These are phyloP conservation scores for Acidiella bohemica DNA, from an alignment of 495 filamentous ascomycete species.

Conservation along the genomic window DNA sequence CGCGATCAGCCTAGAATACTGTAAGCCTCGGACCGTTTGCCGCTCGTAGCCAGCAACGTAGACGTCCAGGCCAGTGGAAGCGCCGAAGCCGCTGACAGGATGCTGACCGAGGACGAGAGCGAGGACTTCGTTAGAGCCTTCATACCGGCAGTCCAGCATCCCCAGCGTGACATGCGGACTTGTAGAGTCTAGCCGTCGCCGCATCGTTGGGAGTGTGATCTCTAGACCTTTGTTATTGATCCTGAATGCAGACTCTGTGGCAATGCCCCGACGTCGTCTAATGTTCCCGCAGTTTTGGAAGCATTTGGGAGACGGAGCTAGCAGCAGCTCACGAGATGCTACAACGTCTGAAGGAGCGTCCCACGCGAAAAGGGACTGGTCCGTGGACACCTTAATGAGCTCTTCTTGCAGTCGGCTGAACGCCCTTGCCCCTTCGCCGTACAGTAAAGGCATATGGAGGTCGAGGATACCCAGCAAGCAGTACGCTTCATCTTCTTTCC, in stretches of 20 bases:
- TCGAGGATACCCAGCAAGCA: slow-evolving; percentile 10
- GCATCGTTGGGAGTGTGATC: not conserved
- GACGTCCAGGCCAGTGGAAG: not conserved
- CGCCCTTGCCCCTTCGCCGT: slow-evolving; percentile 11
- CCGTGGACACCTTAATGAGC: slow-evolving; percentile 2
- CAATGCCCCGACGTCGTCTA: not conserved
- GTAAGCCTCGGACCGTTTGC: not conserved
- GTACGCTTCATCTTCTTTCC: slow-evolving; percentile 9
- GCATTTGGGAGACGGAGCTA: not conserved
- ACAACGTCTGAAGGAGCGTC: not conserved
- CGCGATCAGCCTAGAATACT: not conserved
- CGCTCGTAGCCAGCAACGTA: not conserved
- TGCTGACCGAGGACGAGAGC: not conserved
- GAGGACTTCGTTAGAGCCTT: not conserved
- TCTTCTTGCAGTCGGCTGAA: slow-evolving; percentile 16
- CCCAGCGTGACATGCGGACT: not conserved
- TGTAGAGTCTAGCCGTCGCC: not conserved
- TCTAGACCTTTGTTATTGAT: slow-evolving; percentile 1
- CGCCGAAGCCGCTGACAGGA: not conserved
- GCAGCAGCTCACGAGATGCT: not conserved
- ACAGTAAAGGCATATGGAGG: slow-evolving; percentile 16
- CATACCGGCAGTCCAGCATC: slow-evolving; percentile 1
- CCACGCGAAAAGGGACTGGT: slow-evolving; percentile 11
- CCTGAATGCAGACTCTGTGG: not conserved
- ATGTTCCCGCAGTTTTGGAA: not conserved